Evolutionary conservation across 2,329 filamentous ascomycete genomes (phyloP), one percentile per base, ranked within the genome.

Genomic region (Lanzia echinophila): DNA sequence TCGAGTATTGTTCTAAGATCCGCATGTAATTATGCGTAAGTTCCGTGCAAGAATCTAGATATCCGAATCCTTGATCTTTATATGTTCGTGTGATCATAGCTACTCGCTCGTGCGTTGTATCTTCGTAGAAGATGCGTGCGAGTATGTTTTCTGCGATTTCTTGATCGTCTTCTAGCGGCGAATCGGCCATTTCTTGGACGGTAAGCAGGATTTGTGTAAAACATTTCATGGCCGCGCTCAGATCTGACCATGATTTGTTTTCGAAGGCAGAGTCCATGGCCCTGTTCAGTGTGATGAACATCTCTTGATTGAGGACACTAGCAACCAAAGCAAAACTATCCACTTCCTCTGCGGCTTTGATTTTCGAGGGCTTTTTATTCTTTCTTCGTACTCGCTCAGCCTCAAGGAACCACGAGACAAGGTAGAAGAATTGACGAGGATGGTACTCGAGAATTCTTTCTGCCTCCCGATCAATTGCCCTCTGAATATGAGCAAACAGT

Each of bases 141-240:
- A 96, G 82, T 12, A 95, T 96, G 63, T 99, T 99, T 68, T 99
- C 92, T 0, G 94, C 92, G 68, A 99, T 97, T 63, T 97, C 94
- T 66, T 95, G 87, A 61, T 99, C 89, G n/a, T 96, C 91, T 58
- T 96, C 91, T 31, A 88, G 79, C 1, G 81, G 79, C 1, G 89
- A 94, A 45, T 87, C 83, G 1, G 84, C 77, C 91, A 99, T 97
- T 57, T 95, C 89, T 64, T 96, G 90, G 2, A 97, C 87, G 0
- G 91, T 96, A 24, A 96, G 78, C 19, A 96, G 76, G 60, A 97
- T 94, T 67, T 97, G 91, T 0, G 91, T 97, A 67, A 96, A 95
- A 67, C 91, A 96, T 53, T 88, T 85, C 84, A 97, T 94, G 46
- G 88, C 85, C 0, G 92, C 86, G 53, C 90, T 88, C 15, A 97